Conservation (phyloP, 345 rosid species). For the sweet orange (Citrus sinensis) region DVS_A1.0 CM039162.1:31482001-31482500, state of each 20-base stretch:
- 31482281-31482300: background rate
- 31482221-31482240: too few species aligned
- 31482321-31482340: background rate
- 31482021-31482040: background rate
- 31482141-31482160: background rate
- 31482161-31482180: background rate
- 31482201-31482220: background rate
- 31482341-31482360: background rate
- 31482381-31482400: conserved; percentile 40
- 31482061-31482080: background rate
- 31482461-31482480: conserved; percentile 94
- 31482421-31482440: conserved; percentile 97
- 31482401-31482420: conserved; percentile 84
- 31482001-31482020: background rate
- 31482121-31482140: background rate
- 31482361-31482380: background rate
- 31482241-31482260: too few species aligned
- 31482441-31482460: conserved; percentile 84
- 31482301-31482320: background rate
- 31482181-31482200: background rate
- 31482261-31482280: too few species aligned
- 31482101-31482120: background rate
- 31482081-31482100: background rate
- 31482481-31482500: conserved; percentile 82
- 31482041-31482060: background rate